Conservation (phyloP, 2,329 filamentous ascomycete genomes). For the Fusarium cicatricum region DNA sequence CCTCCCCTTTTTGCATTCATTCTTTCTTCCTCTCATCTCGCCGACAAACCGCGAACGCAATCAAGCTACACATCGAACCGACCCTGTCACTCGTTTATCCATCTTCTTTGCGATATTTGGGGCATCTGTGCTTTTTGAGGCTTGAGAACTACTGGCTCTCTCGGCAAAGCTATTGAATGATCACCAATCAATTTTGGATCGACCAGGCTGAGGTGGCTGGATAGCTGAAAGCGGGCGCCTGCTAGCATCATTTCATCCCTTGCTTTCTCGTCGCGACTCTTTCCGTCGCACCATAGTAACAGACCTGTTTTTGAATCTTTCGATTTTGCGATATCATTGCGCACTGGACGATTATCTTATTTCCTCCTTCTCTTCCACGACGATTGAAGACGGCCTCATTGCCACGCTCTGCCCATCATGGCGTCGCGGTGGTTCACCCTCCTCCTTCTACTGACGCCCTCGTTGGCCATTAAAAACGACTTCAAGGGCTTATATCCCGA, state of each 20-base stretch:
- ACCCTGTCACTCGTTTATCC: constrained; percentile 3
- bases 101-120: constrained; percentile 6
- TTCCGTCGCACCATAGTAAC: neutral
- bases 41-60: too few species aligned
- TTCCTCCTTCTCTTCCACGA: neutral
- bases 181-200: too few species aligned
- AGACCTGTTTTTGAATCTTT: neutral
- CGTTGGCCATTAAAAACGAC: constrained; percentile 41
- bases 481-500: constrained; percentile 49
- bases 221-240: constrained; percentile 24
- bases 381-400: neutral
- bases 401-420: constrained; percentile 31
- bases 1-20: too few species aligned
- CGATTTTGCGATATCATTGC: neutral
- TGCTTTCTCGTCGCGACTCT: neutral
- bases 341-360: neutral
- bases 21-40: neutral
- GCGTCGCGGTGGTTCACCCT: constrained; percentile 45
- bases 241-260: neutral
- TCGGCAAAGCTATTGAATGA: neutral
- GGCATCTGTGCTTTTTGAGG: neutral
- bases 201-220: constrained; percentile 17
- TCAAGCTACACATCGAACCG: neutral
- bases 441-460: constrained; percentile 36
- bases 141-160: neutral